Conservation (phyloP, 441 rosid species). For the Aleurites moluccanus region DNA sequence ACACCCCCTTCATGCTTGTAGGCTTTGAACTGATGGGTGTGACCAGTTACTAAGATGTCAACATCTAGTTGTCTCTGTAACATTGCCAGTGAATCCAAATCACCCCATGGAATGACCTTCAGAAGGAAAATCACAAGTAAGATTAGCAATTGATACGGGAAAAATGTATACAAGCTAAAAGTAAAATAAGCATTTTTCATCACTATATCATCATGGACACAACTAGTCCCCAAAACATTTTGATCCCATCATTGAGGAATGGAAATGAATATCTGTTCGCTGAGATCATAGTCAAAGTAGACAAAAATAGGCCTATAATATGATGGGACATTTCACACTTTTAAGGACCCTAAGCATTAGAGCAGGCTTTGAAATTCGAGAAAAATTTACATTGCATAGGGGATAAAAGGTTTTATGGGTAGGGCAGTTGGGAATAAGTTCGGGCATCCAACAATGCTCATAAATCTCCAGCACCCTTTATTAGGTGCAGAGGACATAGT, state of each 20-base stretch:
- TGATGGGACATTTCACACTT: not conserved
- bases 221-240: not conserved
- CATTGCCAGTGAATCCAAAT: constrained; percentile 87
- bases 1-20: constrained; percentile 93
- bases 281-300: not conserved
- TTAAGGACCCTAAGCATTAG: not conserved
- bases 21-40: constrained; percentile 90
- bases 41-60: constrained; percentile 85
- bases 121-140: not conserved
- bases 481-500: no score
- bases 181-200: not conserved
- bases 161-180: not conserved
- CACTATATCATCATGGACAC: not conserved
- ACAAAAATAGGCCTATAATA: not conserved
- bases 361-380: not conserved
- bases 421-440: not conserved
- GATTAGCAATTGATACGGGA: not conserved
- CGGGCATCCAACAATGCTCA: no score
- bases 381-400: not conserved
- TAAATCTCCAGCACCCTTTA: no score
- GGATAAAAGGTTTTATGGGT: not conserved
- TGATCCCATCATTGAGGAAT: not conserved
- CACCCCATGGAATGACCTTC: constrained; percentile 93
- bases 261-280: not conserved
- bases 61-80: constrained; percentile 84